Percentiles rank a stretch among this genome's conserved stretches.
phyloP scores from a whole-genome alignment of 345 rosid species.

The Angophora floribunda region DNA sequence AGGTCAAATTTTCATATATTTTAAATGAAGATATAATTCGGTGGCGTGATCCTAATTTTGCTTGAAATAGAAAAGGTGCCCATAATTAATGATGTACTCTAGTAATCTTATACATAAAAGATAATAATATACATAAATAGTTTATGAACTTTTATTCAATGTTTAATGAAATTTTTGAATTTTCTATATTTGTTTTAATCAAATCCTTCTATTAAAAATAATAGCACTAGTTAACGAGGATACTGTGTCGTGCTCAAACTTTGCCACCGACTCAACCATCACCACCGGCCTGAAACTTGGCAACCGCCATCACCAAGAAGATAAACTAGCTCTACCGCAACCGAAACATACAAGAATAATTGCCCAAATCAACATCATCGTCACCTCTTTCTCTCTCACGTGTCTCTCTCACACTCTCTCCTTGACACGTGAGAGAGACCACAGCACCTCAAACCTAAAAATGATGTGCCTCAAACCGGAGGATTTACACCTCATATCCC shows the following conservation, averaged over 20 bases:
- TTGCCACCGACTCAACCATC: not conserved
- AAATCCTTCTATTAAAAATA: not conserved
- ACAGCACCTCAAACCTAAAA: not conserved
- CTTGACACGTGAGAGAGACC: not conserved
- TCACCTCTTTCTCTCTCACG: not conserved
- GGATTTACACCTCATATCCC: not conserved
- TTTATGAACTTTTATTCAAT: not conserved
- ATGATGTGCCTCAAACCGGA: fast-evolving
- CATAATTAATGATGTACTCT: fast-evolving
- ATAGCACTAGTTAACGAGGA: not conserved
- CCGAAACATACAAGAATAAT: not conserved
- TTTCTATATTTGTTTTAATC: not conserved
- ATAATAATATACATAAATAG: fast-evolving
- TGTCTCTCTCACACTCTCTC: too few relatives aligned
- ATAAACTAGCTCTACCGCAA: fast-evolving
- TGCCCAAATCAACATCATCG: not conserved
- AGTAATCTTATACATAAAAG: not conserved
- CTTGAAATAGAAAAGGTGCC: not conserved
- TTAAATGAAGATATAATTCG: not conserved
- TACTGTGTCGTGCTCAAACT: not conserved
- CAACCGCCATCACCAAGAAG: too few relatives aligned
- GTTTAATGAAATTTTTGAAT: not conserved
- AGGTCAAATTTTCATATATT: not conserved
- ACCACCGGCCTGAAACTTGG: not conserved
- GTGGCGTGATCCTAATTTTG: not conserved